These are phyloP conservation scores for Mycena epipterygia DNA, from an alignment of 768 basidiomycete species.

Conservation along the genomic window DNA sequence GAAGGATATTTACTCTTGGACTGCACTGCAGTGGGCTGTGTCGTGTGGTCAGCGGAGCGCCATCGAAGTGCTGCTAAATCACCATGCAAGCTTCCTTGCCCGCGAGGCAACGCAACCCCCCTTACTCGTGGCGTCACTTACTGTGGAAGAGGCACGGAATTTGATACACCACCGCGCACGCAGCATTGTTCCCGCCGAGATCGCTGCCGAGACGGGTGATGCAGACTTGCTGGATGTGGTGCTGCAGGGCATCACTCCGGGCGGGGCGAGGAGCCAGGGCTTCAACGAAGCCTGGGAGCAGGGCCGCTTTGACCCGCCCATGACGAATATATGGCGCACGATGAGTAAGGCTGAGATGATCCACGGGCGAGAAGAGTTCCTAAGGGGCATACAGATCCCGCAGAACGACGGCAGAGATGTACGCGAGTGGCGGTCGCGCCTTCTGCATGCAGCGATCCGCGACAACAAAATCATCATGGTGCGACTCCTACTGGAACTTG, in stretches of 20 bases:
- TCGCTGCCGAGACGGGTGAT: neutral
- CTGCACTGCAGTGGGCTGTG: constrained; percentile 31
- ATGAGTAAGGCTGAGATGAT: neutral
- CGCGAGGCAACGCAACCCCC: neutral
- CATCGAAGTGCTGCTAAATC: constrained; percentile 22
- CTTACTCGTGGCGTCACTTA: neutral
- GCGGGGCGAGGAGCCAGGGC: neutral
- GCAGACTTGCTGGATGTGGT: neutral
- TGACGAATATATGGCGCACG: neutral
- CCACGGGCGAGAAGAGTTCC: neutral
- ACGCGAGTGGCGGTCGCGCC: too few relatives aligned
- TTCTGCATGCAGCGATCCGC: too few relatives aligned
- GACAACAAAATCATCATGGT: too few relatives aligned
- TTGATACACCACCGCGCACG: neutral
- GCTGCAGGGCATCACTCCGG: neutral
- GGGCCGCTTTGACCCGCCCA: neutral
- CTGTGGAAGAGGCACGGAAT: neutral
- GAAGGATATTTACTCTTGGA: constrained; percentile 28
- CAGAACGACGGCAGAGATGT: too few relatives aligned
- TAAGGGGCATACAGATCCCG: neutral
- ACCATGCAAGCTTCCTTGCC: constrained; percentile 20
- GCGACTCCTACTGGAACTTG: too few relatives aligned
- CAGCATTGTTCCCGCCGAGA: neutral
- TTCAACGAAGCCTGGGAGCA: neutral
- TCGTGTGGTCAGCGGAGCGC: constrained; percentile 15